Conservation (phyloP, 306 rosid species). For the Castanea sativa region DNA sequence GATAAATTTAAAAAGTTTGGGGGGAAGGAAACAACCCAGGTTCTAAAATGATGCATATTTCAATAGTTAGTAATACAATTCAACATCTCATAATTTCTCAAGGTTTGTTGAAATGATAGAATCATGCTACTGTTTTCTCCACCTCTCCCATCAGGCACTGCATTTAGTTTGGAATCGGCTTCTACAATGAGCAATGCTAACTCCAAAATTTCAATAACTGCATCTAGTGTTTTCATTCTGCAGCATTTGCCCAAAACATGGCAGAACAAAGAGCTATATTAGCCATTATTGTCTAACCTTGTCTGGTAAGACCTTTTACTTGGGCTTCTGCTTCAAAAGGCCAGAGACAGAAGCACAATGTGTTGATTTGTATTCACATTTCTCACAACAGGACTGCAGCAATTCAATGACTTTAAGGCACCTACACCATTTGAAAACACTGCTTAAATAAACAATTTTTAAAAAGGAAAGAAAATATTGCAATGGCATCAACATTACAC, state of each 20-base stretch:
- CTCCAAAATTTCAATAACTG: neutral
- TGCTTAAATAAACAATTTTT: slow-evolving; percentile 4
- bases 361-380: slow-evolving; percentile 64
- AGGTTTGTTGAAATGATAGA: neutral
- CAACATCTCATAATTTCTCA: neutral
- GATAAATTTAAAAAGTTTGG: too few species aligned
- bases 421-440: slow-evolving; percentile 33
- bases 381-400: slow-evolving; percentile 77
- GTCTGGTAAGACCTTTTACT: slow-evolving; percentile 19
- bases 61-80: neutral
- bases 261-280: neutral
- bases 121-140: neutral
- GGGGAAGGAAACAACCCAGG: too few species aligned
- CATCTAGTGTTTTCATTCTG: neutral
- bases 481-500: slow-evolving; percentile 9
- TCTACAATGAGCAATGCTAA: neutral
- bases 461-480: neutral
- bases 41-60: neutral
- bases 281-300: neutral
- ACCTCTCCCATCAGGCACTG: neutral
- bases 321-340: slow-evolving; percentile 69
- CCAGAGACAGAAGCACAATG: slow-evolving; percentile 91
- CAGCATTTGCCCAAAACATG: neutral
- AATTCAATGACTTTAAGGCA: slow-evolving; percentile 63
- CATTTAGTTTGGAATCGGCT: neutral